A percentile compares a stretch with the other conserved stretches of the same genome.
These are phyloP conservation scores for Neurospora sp. DNA, from an alignment of 495 filamentous ascomycete genomes.

Conservation along the genomic window DNA sequence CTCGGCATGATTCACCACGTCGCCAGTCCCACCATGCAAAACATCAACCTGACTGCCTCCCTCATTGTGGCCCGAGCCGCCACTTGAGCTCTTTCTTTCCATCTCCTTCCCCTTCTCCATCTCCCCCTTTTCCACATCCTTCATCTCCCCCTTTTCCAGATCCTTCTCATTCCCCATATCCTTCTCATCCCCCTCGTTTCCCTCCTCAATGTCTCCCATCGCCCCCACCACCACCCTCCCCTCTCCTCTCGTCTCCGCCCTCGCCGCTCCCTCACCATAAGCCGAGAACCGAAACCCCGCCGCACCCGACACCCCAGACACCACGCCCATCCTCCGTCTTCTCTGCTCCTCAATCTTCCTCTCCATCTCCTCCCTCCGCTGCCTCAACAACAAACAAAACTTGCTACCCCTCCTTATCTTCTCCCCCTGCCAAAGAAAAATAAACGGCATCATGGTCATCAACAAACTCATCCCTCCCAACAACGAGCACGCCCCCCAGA, in stretches of 20 bases:
- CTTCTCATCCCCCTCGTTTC: not conserved
- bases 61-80: not conserved
- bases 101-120: not conserved
- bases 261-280: not conserved
- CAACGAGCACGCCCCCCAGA: constrained; percentile 27
- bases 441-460: constrained; percentile 30
- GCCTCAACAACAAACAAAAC: constrained; percentile 28
- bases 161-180: not conserved
- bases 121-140: not conserved
- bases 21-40: not conserved
- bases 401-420: constrained; percentile 22
- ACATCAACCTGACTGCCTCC: not conserved
- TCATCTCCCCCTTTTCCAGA: not conserved
- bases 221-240: not conserved
- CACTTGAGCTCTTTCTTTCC: not conserved
- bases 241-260: not conserved
- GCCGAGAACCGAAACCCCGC: not conserved
- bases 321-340: not conserved
- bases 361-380: constrained; percentile 29
- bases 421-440: constrained; percentile 34
- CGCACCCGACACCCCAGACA: not conserved
- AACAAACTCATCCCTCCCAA: constrained; percentile 28
- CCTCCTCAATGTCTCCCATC: not conserved
- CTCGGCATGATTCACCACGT: not conserved
- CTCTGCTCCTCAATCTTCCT: constrained; percentile 21